Evolutionary conservation across 495 filamentous ascomycete species (phyloP).

Genomic region (Neurospora pannonica): DNA sequence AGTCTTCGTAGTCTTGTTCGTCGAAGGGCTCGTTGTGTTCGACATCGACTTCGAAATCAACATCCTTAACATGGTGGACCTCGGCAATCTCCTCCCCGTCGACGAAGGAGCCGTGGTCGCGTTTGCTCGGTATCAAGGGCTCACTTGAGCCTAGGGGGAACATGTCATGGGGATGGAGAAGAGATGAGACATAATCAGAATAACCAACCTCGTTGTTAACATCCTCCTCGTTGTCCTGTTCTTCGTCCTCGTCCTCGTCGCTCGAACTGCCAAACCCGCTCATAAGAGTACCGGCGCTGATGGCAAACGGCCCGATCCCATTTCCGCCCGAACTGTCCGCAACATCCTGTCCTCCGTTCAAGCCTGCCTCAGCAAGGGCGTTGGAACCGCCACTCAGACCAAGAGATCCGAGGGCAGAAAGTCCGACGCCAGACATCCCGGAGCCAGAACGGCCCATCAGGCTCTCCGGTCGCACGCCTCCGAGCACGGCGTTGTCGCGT

Average conservation of each 20-base stretch:
- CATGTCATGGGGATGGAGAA: neutral
- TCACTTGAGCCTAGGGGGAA: conserved; percentile 4
- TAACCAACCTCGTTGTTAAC: conserved; percentile 42
- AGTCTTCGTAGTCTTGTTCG: neutral
- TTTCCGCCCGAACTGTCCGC: conserved; percentile 54
- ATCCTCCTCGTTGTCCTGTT: conserved; percentile 72
- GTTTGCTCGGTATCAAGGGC: conserved; percentile 1
- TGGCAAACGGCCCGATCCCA: conserved; percentile 56
- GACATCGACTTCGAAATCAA: conserved; percentile 3
- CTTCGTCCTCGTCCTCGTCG: conserved; percentile 94
- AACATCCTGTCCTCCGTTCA: conserved; percentile 65
- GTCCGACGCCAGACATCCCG: conserved; percentile 30
- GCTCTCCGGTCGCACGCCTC: conserved; percentile 79
- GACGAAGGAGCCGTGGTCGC: neutral
- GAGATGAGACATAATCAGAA: conserved; percentile 10
- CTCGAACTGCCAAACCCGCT: conserved; percentile 95
- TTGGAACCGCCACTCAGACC: conserved; percentile 49
- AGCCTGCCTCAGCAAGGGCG: conserved; percentile 68
- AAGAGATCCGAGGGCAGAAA: conserved; percentile 35
- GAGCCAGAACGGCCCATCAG: conserved; percentile 12
- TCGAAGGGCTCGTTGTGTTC: conserved; percentile 2
- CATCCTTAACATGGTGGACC: neutral
- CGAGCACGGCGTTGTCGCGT: conserved; percentile 96
- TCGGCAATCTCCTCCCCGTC: neutral
- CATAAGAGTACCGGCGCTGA: conserved; percentile 59